Evolutionary conservation across 139 green algal species (phyloP).

Genomic region (Coelastrella sp.): DNA sequence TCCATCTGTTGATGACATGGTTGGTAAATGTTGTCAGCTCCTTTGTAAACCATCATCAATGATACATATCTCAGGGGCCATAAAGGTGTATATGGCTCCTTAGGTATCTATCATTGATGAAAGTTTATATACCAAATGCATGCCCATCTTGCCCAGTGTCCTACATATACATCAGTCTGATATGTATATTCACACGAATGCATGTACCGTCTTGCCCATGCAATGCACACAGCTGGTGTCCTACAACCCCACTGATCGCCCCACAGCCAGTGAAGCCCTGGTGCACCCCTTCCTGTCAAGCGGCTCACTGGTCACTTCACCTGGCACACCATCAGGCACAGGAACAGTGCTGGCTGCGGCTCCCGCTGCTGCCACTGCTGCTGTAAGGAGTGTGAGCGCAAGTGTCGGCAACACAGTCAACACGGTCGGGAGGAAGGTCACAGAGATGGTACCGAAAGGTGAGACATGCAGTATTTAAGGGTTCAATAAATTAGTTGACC

Average conservation of each 20-base stretch:
- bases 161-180: too few species aligned
- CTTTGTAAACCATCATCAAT: too few species aligned
- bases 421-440: constrained; percentile 16
- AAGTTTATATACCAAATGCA: too few species aligned
- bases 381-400: constrained; percentile 3
- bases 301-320: constrained; percentile 37
- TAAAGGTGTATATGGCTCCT: too few species aligned
- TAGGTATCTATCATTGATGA: too few species aligned
- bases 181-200: too few species aligned
- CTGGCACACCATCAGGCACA: constrained; percentile 42
- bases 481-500: too few species aligned
- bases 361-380: background rate
- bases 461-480: background rate
- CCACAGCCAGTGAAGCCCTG: constrained; percentile 62
- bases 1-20: too few species aligned
- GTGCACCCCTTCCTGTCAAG: constrained; percentile 64
- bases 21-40: too few species aligned
- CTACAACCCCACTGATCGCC: constrained; percentile 58
- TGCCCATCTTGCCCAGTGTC: too few species aligned
- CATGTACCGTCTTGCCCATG: background rate
- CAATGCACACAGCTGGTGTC: constrained; percentile 42
- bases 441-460: constrained; percentile 22
- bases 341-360: constrained; percentile 37
- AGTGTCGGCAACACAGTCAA: constrained; percentile 31
- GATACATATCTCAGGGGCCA: too few species aligned